Evolutionary conservation across 2,329 filamentous ascomycete species (phyloP).

Genomic region (Helminthosporium solani): DNA sequence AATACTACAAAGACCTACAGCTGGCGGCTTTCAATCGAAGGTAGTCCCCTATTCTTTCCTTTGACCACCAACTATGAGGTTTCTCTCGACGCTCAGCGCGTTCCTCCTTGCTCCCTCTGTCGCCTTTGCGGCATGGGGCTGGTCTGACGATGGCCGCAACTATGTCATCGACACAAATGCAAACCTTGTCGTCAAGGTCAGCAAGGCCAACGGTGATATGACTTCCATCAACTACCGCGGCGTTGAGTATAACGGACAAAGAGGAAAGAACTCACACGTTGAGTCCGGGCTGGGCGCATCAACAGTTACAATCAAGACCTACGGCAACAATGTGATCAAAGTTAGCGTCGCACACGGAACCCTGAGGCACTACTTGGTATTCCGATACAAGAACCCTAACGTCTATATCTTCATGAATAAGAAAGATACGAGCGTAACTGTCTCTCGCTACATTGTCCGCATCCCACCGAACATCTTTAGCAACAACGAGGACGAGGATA

Average conservation of each 20-base stretch:
- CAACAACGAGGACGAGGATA: slow-evolving; percentile 37
- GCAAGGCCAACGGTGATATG: slow-evolving; percentile 58
- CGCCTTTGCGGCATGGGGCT: slow-evolving; percentile 45
- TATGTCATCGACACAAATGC: slow-evolving; percentile 41
- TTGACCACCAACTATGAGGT: slow-evolving; percentile 11
- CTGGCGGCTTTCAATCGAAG: neutral
- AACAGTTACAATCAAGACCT: slow-evolving; percentile 49
- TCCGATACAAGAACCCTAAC: slow-evolving; percentile 58
- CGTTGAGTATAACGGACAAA: slow-evolving; percentile 52
- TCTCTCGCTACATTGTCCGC: slow-evolving; percentile 42
- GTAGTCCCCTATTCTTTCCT: neutral
- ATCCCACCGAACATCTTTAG: slow-evolving; percentile 24
- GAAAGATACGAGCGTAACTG: slow-evolving; percentile 41
- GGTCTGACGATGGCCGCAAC: slow-evolving; percentile 42
- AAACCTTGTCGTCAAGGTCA: slow-evolving; percentile 29
- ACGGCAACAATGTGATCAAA: slow-evolving; percentile 51
- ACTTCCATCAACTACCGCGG: slow-evolving; percentile 61
- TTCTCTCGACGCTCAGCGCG: slow-evolving; percentile 14
- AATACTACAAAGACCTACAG: neutral
- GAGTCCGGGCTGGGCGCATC: slow-evolving; percentile 58
- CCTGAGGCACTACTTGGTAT: slow-evolving; percentile 62
- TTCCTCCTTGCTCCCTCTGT: slow-evolving; percentile 27
- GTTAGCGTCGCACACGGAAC: slow-evolving; percentile 58
- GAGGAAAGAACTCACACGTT: slow-evolving; percentile 52
- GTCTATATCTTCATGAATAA: slow-evolving; percentile 53